These are phyloP conservation scores for Flaveria linearis DNA, from an alignment of 129 eudicot species.

Conservation along the genomic window DNA sequence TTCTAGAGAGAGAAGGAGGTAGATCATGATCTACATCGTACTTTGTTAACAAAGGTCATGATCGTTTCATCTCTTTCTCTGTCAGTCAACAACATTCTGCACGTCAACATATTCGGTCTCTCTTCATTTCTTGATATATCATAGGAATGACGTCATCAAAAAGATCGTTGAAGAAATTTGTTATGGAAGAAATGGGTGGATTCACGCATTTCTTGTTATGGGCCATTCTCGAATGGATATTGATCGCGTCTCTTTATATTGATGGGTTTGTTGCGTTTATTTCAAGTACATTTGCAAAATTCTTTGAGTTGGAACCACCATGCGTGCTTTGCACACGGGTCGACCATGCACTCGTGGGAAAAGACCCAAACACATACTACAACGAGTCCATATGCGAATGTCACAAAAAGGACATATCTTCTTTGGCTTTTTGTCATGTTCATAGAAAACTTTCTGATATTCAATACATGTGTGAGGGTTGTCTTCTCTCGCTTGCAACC, in stretches of 20 bases:
- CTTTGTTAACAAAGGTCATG: slow-evolving; percentile 26
- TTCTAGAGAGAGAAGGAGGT: slow-evolving; percentile 41
- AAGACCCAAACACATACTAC: slow-evolving; percentile 45
- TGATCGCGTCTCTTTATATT: slow-evolving; percentile 61
- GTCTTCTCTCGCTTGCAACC: slow-evolving; percentile 80
- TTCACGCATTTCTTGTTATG: slow-evolving; percentile 61
- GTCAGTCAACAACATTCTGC: not conserved
- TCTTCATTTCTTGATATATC: not conserved
- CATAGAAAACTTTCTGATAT: slow-evolving; percentile 75
- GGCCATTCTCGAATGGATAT: slow-evolving; percentile 75
- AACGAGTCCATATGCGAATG: slow-evolving; percentile 75
- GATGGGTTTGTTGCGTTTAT: slow-evolving; percentile 65
- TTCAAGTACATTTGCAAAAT: slow-evolving; percentile 56
- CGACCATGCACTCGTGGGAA: slow-evolving; percentile 53
- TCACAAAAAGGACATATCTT: slow-evolving; percentile 78
- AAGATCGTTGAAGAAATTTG: slow-evolving; percentile 48
- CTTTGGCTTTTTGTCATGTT: slow-evolving; percentile 83
- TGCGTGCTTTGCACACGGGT: slow-evolving; percentile 87
- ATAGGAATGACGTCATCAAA: slow-evolving; percentile 35
- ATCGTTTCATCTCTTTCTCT: slow-evolving; percentile 36
- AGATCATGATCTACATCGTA: slow-evolving; percentile 55
- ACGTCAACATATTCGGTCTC: slow-evolving; percentile 2
- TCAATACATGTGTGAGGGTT: slow-evolving; percentile 78
- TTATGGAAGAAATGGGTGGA: slow-evolving; percentile 60
- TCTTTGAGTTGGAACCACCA: slow-evolving; percentile 65